Base-by-base conservation (phyloP, 2,329 filamentous ascomycete genomes). In the Fusarium setosum region DNA sequence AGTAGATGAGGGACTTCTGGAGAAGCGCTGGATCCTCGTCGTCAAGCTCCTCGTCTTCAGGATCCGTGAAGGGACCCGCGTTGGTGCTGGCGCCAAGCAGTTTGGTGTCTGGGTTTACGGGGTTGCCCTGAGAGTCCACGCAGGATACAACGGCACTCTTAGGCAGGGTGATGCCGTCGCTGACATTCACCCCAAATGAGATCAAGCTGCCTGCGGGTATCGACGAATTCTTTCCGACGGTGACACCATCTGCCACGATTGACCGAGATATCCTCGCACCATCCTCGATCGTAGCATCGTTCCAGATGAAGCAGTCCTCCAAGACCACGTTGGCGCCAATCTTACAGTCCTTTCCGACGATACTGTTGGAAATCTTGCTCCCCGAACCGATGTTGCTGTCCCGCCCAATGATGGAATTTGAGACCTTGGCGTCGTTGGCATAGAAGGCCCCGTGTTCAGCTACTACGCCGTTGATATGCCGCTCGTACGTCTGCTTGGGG, bases 301-400 rank as follows among this genome's bases (percentile, higher is more conserved):
- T 93, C 94, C 95, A 98, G 65, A 99, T 88, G 71, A 93, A 95
- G 20, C 92, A 91, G 68, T 93, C 86, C 45, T 92, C 86, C 61
- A 99, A 88, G 34, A 83, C 86, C 24, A 96, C 94, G 67, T 96
- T 92, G 68, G 88, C 90, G 7, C 96, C 96, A 68, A 99, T 96
- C 66, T 88, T 89, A 79, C 95, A 98, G 67, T 92, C 86, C 62
- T 91, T 87, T 29, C 96, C 96, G 60, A 99, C 89, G 44, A 96
- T 87, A 72, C 91, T 94, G 77, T 92, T 91, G 9, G 83, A 83
- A 29, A 99, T 86, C 1, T 82, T 84, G 66, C 86, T 92, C 40
- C 88, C 87, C 21, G 92, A 87, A 6, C 92, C 94, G 54, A 99
- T 86, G 56, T 84, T 89, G 1, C 92, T 93, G 49, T 89, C 88